Base-by-base conservation (phyloP, 1,284 basidiomycete species). In the Sphaerobolus stellatus region DNA sequence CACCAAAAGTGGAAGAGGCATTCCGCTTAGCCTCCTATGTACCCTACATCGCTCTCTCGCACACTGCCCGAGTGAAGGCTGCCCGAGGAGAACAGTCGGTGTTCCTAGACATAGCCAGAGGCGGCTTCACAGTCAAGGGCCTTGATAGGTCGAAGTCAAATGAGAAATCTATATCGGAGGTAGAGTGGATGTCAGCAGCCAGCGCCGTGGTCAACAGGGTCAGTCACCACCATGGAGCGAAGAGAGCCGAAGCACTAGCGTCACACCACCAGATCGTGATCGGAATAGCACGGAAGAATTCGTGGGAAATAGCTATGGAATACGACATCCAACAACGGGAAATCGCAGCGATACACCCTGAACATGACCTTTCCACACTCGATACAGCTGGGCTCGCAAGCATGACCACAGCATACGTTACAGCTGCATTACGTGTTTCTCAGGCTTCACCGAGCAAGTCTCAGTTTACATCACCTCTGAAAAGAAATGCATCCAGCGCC, bases 291-390 rank as follows among this genome's bases (percentile, higher is more conserved):
- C 24, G 40, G n/a, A 18, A 16, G n/a, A 16, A 43, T 22, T 8
- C 7, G n/a, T 43, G 40, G 40, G 18, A 43, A 9, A 22, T 43
- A 8, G 40, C n/a, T 9, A 20, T 43, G 8, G 40, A 43, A 8
- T 43, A 43, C 24, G 40, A 43, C 40, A 43, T 43, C 8, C 40
- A 43, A 43, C 40, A 43, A 20, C 24, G 40, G n/a, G 40, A 43
- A 18, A 22, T 22, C 7, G n/a, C 24, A 8, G 40, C 40, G n/a
- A 9, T 16, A 16, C n/a, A 43, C 40, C 40, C 40, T 18, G n/a
- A 16, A 7, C n/a, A 43, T 20, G 18, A 43, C n/a, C n/a, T 43
- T 9, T 7, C 40, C 8, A 7, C 40, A 7, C 40, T 43, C n/a
- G 40, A 43, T 22, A 9, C 40, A 43, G 24, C 24, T 43, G 18